These are phyloP conservation scores for Pterocarpus macrocarpus DNA, from an alignment of 306 rosid species.

Conservation along the genomic window DNA sequence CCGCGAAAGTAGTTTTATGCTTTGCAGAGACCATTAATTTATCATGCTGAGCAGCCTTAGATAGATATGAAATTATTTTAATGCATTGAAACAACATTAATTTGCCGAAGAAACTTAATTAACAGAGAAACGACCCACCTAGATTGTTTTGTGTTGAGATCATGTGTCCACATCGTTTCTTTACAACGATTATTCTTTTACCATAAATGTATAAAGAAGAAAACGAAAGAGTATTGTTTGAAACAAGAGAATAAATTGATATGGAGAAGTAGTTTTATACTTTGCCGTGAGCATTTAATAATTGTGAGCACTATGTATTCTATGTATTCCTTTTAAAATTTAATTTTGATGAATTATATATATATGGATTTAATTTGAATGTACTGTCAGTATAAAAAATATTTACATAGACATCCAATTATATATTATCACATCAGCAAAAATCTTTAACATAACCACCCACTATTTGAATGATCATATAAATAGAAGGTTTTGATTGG, in stretches of 20 bases:
- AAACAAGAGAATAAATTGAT: slow-evolving; percentile 48
- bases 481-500: too few relatives aligned
- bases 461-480: too few relatives aligned
- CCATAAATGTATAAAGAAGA: slow-evolving; percentile 27
- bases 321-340: not conserved
- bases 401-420: too few relatives aligned
- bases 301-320: not conserved
- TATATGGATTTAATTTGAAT: too few relatives aligned
- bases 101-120: slow-evolving; percentile 27
- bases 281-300: slow-evolving; percentile 29
- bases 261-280: slow-evolving; percentile 26
- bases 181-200: slow-evolving; percentile 6
- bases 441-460: too few relatives aligned
- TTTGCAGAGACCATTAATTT: slow-evolving; percentile 51
- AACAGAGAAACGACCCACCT: slow-evolving; percentile 40
- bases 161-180: slow-evolving; percentile 17
- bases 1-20: slow-evolving; percentile 45
- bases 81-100: slow-evolving; percentile 27
- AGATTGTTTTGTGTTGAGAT: slow-evolving; percentile 36
- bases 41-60: slow-evolving; percentile 40
- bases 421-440: too few relatives aligned
- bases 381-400: too few relatives aligned
- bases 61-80: slow-evolving; percentile 21
- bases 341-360: not conserved
- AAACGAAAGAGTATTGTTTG: slow-evolving; percentile 23